A percentile compares a stretch with the other conserved stretches of the same genome.
phyloP scores from a whole-genome alignment of 2,329 filamentous ascomycete genomes.

The Acephala macrosclerotiorum region DNA sequence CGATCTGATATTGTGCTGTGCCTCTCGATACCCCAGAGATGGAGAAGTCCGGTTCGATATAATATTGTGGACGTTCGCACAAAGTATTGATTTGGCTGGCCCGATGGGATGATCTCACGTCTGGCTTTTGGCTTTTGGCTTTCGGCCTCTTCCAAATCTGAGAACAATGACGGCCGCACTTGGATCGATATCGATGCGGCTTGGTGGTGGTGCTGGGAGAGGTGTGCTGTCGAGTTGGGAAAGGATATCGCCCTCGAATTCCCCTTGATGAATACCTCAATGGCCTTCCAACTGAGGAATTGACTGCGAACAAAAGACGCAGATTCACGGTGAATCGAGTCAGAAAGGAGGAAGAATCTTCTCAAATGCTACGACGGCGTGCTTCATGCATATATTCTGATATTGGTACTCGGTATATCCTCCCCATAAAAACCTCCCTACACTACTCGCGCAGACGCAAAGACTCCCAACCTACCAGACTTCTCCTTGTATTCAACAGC shows the following conservation, averaged over 20 bases:
- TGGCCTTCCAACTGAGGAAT: neutral
- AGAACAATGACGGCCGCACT: neutral
- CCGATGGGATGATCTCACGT: slow-evolving; percentile 3
- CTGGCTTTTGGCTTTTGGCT: too few species aligned
- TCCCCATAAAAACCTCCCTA: slow-evolving; percentile 9
- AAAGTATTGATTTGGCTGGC: slow-evolving; percentile 10
- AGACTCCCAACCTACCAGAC: neutral
- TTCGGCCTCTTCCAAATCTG: neutral
- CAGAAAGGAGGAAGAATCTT: neutral
- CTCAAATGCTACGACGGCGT: neutral
- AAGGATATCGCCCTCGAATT: neutral
- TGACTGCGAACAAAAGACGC: neutral
- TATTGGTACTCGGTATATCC: slow-evolving; percentile 16
- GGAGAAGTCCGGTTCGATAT: slow-evolving; percentile 5
- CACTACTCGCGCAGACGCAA: neutral
- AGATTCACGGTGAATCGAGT: neutral
- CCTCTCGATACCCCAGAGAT: slow-evolving; percentile 1
- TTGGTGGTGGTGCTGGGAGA: neutral
- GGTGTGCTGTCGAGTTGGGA: neutral
- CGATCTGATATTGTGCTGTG: slow-evolving; percentile 7
- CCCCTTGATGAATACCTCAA: neutral
- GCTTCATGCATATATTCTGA: slow-evolving; percentile 16
- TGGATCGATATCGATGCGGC: neutral
- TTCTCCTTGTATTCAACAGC: neutral
- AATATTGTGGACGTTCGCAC: slow-evolving; percentile 1